These are phyloP conservation scores for Podaxis sp. DNA, from an alignment of 768 basidiomycete species.

Conservation along the genomic window DNA sequence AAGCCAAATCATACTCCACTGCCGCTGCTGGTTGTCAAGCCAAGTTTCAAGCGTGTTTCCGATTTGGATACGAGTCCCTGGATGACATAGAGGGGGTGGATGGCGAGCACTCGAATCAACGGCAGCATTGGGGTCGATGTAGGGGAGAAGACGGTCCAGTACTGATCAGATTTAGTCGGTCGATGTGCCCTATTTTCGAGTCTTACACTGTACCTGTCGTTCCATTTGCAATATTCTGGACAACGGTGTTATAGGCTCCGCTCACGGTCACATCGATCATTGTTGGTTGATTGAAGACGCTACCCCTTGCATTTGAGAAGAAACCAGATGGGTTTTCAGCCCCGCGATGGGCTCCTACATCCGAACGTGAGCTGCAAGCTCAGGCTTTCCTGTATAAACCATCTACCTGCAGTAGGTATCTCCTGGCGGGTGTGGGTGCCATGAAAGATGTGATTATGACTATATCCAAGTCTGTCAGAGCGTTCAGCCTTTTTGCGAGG, in stretches of 20 bases:
- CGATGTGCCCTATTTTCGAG: not conserved
- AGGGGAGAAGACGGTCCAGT: not conserved
- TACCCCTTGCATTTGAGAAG: too few relatives aligned
- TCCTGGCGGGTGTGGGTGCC: too few relatives aligned
- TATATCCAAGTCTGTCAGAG: not conserved
- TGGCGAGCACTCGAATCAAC: not conserved
- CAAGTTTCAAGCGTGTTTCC: not conserved
- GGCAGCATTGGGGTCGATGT: not conserved
- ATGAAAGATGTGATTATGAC: too few relatives aligned
- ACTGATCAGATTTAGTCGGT: not conserved
- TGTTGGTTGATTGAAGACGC: not conserved
- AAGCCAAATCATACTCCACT: constrained; percentile 11
- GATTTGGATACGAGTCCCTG: not conserved
- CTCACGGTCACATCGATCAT: not conserved
- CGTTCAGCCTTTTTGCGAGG: not conserved
- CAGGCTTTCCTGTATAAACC: too few relatives aligned
- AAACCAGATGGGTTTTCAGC: too few relatives aligned
- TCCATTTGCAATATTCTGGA: too few relatives aligned
- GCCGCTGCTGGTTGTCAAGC: not conserved
- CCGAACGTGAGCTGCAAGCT: too few relatives aligned
- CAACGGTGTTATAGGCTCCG: not conserved
- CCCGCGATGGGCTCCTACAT: too few relatives aligned
- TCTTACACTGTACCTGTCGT: too few relatives aligned
- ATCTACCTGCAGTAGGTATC: too few relatives aligned
- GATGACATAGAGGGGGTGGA: not conserved